Evolutionary conservation across 2,329 filamentous ascomycete species (phyloP).

Genomic region (Pezicula neosporulosa): DNA sequence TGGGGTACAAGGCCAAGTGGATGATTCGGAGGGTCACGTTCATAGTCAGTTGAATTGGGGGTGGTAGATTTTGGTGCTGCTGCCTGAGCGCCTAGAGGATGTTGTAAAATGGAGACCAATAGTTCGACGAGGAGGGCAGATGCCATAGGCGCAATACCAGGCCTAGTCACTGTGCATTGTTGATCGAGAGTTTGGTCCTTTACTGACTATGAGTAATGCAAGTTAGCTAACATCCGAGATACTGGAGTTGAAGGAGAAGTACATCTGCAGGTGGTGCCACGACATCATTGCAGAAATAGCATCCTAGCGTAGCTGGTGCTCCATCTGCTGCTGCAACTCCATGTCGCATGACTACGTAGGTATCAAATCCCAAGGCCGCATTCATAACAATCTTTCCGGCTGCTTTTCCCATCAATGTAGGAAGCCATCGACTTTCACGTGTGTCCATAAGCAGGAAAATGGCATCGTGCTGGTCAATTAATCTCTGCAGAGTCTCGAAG

Average conservation of each 20-base stretch:
- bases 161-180: slow-evolving; percentile 94
- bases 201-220: slow-evolving; percentile 61
- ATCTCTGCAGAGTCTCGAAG: slow-evolving; percentile 67
- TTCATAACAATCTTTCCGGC: slow-evolving; percentile 95
- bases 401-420: slow-evolving; percentile 93
- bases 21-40: slow-evolving; percentile 54
- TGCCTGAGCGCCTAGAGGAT: slow-evolving; percentile 66
- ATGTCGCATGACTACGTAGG: slow-evolving; percentile 95
- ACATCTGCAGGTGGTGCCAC: slow-evolving; percentile 92
- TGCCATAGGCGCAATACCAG: slow-evolving; percentile 87
- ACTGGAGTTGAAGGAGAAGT: slow-evolving; percentile 35
- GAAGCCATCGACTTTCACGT: slow-evolving; percentile 89
- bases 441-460: slow-evolving; percentile 98
- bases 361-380: slow-evolving; percentile 92
- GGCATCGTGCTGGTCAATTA: slow-evolving; percentile 84
- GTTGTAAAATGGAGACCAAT: slow-evolving; percentile 82
- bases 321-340: slow-evolving; percentile 60
- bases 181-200: slow-evolving; percentile 96
- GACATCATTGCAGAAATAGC: slow-evolving; percentile 98
- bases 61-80: slow-evolving; percentile 44
- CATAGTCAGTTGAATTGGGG: slow-evolving; percentile 37
- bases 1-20: slow-evolving; percentile 72
- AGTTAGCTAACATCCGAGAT: neutral
- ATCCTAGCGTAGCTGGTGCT: slow-evolving; percentile 71
- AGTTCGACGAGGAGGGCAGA: slow-evolving; percentile 89